Percentiles rank a stretch among this genome's conserved stretches.
Evolutionary conservation across 306 rosid species (phyloP).

Genomic region (Cicer judaicum): DNA sequence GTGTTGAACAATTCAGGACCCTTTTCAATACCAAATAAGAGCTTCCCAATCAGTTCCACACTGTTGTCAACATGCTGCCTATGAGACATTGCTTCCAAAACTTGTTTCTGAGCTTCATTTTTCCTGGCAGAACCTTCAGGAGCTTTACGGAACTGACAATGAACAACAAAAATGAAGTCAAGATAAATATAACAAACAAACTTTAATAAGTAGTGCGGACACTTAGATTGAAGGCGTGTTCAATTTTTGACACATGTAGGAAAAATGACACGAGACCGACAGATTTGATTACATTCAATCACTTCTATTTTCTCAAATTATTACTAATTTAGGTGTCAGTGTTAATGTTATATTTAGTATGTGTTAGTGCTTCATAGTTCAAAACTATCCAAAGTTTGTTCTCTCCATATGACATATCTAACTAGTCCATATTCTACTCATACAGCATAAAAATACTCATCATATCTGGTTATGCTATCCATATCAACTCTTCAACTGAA

Average conservation of each 20-base stretch:
- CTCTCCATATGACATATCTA: neutral
- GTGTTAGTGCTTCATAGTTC: too few relatives aligned
- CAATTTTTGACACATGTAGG: too few relatives aligned
- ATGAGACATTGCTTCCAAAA: slow-evolving; percentile 88
- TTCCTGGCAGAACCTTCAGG: slow-evolving; percentile 83
- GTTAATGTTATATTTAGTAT: too few relatives aligned
- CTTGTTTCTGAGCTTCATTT: slow-evolving; percentile 74
- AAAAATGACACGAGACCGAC: too few relatives aligned
- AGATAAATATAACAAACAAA: neutral
- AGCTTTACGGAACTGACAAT: slow-evolving; percentile 77
- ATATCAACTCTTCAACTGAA: neutral
- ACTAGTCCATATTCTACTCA: neutral
- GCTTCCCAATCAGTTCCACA: slow-evolving; percentile 72
- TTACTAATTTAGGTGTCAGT: too few relatives aligned
- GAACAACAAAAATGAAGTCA: slow-evolving; percentile 32
- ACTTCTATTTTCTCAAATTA: too few relatives aligned
- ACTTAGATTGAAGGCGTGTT: too few relatives aligned
- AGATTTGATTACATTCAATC: too few relatives aligned
- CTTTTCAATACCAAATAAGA: slow-evolving; percentile 80
- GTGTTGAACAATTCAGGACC: slow-evolving; percentile 66
- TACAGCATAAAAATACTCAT: slow-evolving; percentile 8
- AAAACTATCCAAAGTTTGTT: too few relatives aligned
- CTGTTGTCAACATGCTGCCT: slow-evolving; percentile 84
- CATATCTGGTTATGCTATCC: slow-evolving; percentile 3
- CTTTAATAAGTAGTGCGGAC: neutral